Base-by-base conservation (phyloP, 176 grass and related monocot species). In the Dendrocalamus sinicus region DNA sequence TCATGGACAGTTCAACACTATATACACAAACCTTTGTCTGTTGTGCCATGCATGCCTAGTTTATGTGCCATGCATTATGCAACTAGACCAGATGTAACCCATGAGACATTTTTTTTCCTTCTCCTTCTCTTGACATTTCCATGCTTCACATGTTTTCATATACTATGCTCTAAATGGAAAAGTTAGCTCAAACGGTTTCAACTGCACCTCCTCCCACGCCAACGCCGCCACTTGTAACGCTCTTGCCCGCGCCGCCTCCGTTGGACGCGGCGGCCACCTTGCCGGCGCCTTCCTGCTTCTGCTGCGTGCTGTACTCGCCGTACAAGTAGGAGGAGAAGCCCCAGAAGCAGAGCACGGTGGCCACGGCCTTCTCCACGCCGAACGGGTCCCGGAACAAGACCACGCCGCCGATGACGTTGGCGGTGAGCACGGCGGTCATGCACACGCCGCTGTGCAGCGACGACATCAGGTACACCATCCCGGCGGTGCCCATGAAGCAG, bases 401-500 rank as follows among this genome's bases (percentile, higher is more conserved):
- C 46, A 99, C 90, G n/a, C 96, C 96, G 15, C 89, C 93, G 80
- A 98, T 41, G 12, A 98, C 96, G 89, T 95, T 98, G 67, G 78
- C 76, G 11, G 96, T 84, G 17, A 95, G 90, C 82, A 98, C 88
- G 30, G 93, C 91, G 14, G 96, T 84, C 96, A 98, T 95, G 91
- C 96, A 98, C 68, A 98, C 92, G 62, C 93, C 96, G 73, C 96
- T 95, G 87, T 95, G 90, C 47, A 98, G 90, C 32, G 96, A 95
- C 61, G 96, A 91, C 51, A 91, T 98, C 4, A 95, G 89, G 84
- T 94, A 98, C 57, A 98, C 87, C 96, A 92, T 90, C 70, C 93
- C 93, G 1, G 94, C 94, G 5, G 94, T 99, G 51, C 94, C 94
- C 88, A 99, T 90, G 85, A 99, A 99, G 86, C 94, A 92, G n/a